Percentiles rank a stretch among this genome's conserved stretches.
Conservation (phyloP, 345 rosid species). For the Salix purpurea region DNA sequence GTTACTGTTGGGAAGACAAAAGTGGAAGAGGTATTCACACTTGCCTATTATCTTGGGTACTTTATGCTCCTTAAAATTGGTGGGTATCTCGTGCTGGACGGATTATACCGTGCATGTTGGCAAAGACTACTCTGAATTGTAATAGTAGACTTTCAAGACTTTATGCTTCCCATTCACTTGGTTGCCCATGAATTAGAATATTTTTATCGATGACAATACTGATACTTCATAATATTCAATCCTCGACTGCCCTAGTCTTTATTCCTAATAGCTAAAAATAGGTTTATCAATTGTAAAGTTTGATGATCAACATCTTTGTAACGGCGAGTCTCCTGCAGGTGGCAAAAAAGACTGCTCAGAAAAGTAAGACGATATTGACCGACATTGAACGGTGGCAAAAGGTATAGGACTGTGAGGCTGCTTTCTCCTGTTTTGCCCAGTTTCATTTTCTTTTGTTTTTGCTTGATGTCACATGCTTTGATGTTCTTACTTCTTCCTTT, state of each 20-base stretch:
- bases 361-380: constrained; percentile 76
- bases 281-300: background rate
- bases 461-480: constrained; percentile 18
- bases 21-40: constrained; percentile 77
- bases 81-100: too few species aligned
- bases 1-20: constrained; percentile 83
- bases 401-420: constrained; percentile 39
- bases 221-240: background rate
- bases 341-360: constrained; percentile 82
- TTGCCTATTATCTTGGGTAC: background rate
- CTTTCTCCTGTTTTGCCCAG: background rate
- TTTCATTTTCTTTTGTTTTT: background rate
- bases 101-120: too few species aligned
- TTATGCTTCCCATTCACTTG: too few species aligned
- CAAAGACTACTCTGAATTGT: too few species aligned
- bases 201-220: background rate
- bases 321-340: constrained; percentile 48
- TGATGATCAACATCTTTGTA: constrained; percentile 7
- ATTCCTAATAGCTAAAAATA: background rate
- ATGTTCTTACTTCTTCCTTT: constrained; percentile 13
- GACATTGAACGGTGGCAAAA: constrained; percentile 97
- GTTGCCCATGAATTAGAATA: too few species aligned
- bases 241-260: background rate
- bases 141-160: too few species aligned
- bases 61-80: too few species aligned